A percentile compares a stretch with the other conserved stretches of the same genome.
Evolutionary conservation across 805 yeast genomes (phyloP).

Genomic region (Wickerhamiella domercqiae): DNA sequence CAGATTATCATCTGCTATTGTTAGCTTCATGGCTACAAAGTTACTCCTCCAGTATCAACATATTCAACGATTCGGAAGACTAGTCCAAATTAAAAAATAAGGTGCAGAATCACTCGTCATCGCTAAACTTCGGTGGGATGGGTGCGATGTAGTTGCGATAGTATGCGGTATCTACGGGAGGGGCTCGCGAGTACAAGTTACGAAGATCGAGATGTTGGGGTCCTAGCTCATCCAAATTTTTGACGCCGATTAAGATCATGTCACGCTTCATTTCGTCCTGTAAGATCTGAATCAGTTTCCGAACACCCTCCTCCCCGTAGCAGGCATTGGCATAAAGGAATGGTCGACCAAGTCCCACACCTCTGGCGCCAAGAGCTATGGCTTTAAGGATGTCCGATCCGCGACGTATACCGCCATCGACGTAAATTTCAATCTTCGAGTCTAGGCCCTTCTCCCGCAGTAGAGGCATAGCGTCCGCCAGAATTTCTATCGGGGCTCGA

Average conservation of each 20-base stretch:
- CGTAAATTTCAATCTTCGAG: slow-evolving; percentile 42
- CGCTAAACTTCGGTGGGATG: slow-evolving; percentile 5
- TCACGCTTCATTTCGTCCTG: slow-evolving; percentile 56
- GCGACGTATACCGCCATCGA: slow-evolving; percentile 67
- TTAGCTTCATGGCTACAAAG: too few relatives aligned
- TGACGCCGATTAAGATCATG: slow-evolving; percentile 67
- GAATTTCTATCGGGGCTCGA: slow-evolving; percentile 51
- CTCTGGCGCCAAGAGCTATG: slow-evolving; percentile 58
- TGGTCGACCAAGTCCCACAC: slow-evolving; percentile 62
- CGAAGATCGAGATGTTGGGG: slow-evolving; percentile 46
- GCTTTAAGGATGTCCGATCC: slow-evolving; percentile 67
- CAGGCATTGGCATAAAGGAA: slow-evolving; percentile 61
- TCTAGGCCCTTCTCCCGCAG: slow-evolving; percentile 20
- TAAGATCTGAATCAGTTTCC: slow-evolving; percentile 46
- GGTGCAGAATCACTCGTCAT: too few relatives aligned
- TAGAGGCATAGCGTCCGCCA: slow-evolving; percentile 51
- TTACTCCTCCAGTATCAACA: too few relatives aligned
- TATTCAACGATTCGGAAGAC: too few relatives aligned
- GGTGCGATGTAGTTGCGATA: slow-evolving; percentile 10
- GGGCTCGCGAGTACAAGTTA: slow-evolving; percentile 24
- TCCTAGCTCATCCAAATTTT: slow-evolving; percentile 42
- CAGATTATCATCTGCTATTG: too few relatives aligned
- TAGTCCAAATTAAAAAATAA: too few relatives aligned
- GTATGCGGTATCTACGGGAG: slow-evolving; percentile 9
- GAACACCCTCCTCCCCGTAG: slow-evolving; percentile 64